These are phyloP conservation scores for Tetracladium marchalianum DNA, from an alignment of 495 filamentous ascomycete genomes.

Conservation along the genomic window DNA sequence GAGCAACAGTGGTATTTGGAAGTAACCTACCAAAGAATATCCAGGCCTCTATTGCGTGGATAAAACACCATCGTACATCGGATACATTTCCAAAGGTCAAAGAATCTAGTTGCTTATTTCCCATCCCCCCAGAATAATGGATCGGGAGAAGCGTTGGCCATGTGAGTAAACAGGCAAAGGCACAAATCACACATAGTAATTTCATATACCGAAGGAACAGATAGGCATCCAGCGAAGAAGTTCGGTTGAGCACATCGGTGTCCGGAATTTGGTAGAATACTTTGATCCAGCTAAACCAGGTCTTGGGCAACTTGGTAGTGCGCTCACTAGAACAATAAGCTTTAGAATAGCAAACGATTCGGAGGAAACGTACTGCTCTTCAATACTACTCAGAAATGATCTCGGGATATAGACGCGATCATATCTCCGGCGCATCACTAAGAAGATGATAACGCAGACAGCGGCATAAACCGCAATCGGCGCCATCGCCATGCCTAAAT, in stretches of 20 bases:
- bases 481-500: slow-evolving; percentile 58
- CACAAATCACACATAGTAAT: slow-evolving; percentile 56
- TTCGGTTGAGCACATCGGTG: slow-evolving; percentile 71
- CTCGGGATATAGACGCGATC: slow-evolving; percentile 77
- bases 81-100: slow-evolving; percentile 69
- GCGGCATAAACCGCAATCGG: slow-evolving; percentile 57
- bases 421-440: slow-evolving; percentile 62
- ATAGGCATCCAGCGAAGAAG: slow-evolving; percentile 78
- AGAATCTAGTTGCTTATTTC: slow-evolving; percentile 58
- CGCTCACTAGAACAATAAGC: slow-evolving; percentile 42
- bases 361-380: slow-evolving; percentile 39
- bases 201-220: slow-evolving; percentile 82
- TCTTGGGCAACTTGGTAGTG: slow-evolving; percentile 54
- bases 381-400: slow-evolving; percentile 70
- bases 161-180: slow-evolving; percentile 69
- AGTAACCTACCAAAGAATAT: slow-evolving; percentile 56
- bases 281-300: slow-evolving; percentile 64
- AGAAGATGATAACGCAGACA: slow-evolving; percentile 58
- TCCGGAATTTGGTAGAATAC: slow-evolving; percentile 72
- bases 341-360: not conserved
- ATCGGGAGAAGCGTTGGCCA: slow-evolving; percentile 82
- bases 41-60: slow-evolving; percentile 67
- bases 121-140: slow-evolving; percentile 69
- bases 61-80: slow-evolving; percentile 52
- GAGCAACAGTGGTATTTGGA: not conserved